Base-by-base conservation (phyloP, 2,329 filamentous ascomycete genomes). In the Aphanoascus verrucosus region DNA sequence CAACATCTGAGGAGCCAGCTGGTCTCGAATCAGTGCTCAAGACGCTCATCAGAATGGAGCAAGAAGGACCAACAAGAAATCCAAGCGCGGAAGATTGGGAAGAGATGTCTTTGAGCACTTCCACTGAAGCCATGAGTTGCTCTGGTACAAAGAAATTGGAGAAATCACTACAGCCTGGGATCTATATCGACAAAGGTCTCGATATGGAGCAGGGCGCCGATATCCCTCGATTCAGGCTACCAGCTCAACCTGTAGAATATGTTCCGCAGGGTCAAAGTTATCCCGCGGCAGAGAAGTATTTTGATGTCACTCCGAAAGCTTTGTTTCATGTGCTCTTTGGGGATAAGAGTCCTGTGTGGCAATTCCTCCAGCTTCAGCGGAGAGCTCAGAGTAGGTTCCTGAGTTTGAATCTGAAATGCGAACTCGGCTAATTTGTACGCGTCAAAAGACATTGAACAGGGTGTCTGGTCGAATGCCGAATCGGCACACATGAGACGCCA, bases 271-370 rank as follows among this genome's bases (percentile, higher is more conserved):
- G 84, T 51, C 90, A 94, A 80, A 81, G 84, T 50, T 77, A 80
- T 58, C 78, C 85, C 59, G 84, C 84, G 6, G 81, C 86, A 0
- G 87, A 94, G 66, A 82, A 86, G 57, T 80, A 88, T 59, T 95
- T 94, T 66, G 86, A 94, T 60, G 84, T 97, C 56, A 94, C 88
- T 58, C 85, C 93, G 45, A 97, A 98, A 68, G 88, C 88, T 0
- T 82, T 95, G 55, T 98, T 97, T 68, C 91, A 97, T 64, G 87
- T 97, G 14, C 78, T 98, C 49, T 98, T 97, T 68, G 93, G 93
- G 37, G 93, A 98, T 69, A 94, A 91, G 71, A 94, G 88, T 66
- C 88, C 90, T 34, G 84, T 97, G 38, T 98, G 96, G 71, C 88
- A 93, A 62, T 83, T 91, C 63, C 76, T 97, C 31, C 91, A 96